Evolutionary conservation across 495 filamentous ascomycete genomes (phyloP), one percentile per base, ranked within the genome.

Genomic region (Saxophila tyrrhenica): DNA sequence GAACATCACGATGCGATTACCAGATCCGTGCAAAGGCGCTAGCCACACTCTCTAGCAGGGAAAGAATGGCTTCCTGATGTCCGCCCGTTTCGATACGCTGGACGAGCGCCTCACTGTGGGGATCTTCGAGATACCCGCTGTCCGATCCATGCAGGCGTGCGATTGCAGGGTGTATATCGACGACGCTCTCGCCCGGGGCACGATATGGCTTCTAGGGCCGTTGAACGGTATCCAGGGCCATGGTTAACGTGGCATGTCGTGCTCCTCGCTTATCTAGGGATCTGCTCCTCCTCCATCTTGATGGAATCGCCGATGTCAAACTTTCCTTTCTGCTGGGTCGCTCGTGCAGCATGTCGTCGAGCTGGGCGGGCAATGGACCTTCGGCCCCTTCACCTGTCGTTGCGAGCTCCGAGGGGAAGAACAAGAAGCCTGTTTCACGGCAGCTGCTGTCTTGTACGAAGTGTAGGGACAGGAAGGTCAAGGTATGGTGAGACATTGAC

Each of bases 371-470:
- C 2, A 32, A 51, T 32, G 54, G 47, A 11, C 46, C 50, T 20
- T 39, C 51, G 24, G 39, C 32, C 11, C 44, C 56, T 2, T 21
- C 25, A n/a, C 51, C 19, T n/a, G 51, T 20, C 3, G 51, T 20
- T 17, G 13, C 51, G 39, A 44, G 19, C 21, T 3, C 41, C 3
- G 51, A 17, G 3, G 29, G 52, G 13, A 8, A 39, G 32, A 24
- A 11, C 53, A 61, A 64, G 53, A 60, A 58, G 41, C 35, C 48
- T 25, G 60, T 63, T 29, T 45, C 53, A 5, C 62, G 68, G 24
- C 68, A 70, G 39, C 57, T 66, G 17, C 60, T 71, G 32, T 71
- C 69, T 7, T 71, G 69, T 51, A 70, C 67, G 5, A 71, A 66
- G 48, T 71, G 69, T 49, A 63, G 69, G 17, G 65, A 70, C 25